phyloP scores from a whole-genome alignment of 2,329 filamentous ascomycete species.

The Fusarium lyarnte region DNA sequence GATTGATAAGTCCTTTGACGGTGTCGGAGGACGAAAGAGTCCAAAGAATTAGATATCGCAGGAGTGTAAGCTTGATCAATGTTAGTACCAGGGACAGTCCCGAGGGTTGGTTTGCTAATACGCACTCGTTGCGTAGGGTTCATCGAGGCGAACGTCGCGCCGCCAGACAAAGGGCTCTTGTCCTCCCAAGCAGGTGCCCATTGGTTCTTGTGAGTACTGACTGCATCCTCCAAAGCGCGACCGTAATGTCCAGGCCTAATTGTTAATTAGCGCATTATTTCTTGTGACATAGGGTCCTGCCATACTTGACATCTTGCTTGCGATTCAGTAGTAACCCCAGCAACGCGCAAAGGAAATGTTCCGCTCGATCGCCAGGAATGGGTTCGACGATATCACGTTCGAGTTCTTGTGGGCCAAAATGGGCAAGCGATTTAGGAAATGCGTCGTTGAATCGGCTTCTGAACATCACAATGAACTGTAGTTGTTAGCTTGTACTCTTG shows the following conservation, averaged over 20 bases:
- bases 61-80: slow-evolving; percentile 74
- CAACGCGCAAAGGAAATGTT: slow-evolving; percentile 89
- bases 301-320: slow-evolving; percentile 99
- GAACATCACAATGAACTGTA: slow-evolving; percentile 97
- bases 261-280: slow-evolving; percentile 26
- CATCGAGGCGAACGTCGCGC: slow-evolving; percentile 85
- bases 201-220: slow-evolving; percentile 84
- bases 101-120: background rate
- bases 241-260: slow-evolving; percentile 90
- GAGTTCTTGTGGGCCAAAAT: slow-evolving; percentile 95
- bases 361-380: slow-evolving; percentile 83
- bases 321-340: slow-evolving; percentile 90
- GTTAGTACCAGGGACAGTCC: slow-evolving; percentile 8
- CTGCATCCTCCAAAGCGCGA: slow-evolving; percentile 91
- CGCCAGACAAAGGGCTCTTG: slow-evolving; percentile 83
- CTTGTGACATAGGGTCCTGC: background rate
- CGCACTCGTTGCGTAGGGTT: slow-evolving; percentile 81
- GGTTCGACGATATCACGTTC: slow-evolving; percentile 84
- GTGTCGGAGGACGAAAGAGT: slow-evolving; percentile 87
- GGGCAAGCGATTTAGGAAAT: slow-evolving; percentile 85
- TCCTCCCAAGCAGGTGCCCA: slow-evolving; percentile 88
- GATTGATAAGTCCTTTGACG: slow-evolving; percentile 82
- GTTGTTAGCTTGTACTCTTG: slow-evolving; percentile 48
- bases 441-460: slow-evolving; percentile 90
- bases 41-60: slow-evolving; percentile 89